Evolutionary conservation across 139 green algal genomes (phyloP).

Genomic region (Closterium sp.): DNA sequence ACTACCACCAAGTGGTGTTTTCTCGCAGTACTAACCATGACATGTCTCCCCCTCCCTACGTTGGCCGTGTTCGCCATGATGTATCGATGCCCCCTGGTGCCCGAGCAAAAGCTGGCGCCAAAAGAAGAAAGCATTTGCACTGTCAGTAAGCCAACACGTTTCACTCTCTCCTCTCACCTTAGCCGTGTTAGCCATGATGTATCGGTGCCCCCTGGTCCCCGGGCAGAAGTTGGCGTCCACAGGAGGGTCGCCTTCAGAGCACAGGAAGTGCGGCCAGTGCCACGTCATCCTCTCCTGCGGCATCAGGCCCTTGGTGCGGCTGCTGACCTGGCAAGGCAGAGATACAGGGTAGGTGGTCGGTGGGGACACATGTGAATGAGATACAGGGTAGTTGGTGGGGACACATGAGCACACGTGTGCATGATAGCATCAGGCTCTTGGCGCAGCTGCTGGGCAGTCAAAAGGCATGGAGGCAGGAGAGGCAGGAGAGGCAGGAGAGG

Average conservation of each 20-base stretch:
- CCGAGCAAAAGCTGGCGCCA: neutral
- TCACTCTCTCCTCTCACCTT: neutral
- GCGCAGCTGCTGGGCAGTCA: too few species aligned
- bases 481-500: too few species aligned
- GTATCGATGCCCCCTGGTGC: neutral
- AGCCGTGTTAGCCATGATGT: neutral
- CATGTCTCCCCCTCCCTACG: too few species aligned
- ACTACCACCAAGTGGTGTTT: too few species aligned
- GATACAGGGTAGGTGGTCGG: neutral
- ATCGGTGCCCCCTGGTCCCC: neutral
- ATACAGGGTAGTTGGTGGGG: too few species aligned
- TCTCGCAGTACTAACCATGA: too few species aligned
- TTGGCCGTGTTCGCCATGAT: slow-evolving; percentile 4
- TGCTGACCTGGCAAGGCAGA: neutral
- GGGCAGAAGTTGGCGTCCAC: neutral
- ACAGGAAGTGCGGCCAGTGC: slow-evolving; percentile 7
- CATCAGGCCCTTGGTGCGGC: neutral
- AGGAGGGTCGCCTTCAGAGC: neutral
- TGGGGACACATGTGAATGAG: too few species aligned
- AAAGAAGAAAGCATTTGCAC: neutral
- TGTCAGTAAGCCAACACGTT: neutral
- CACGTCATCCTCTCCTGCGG: slow-evolving; percentile 1
- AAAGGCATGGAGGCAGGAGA: too few species aligned
- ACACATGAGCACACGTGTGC: too few species aligned
- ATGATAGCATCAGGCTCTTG: too few species aligned